Base-by-base conservation (phyloP, 108 stramenopile genomes). In the Fragilariopsis cylindrus region DNA sequence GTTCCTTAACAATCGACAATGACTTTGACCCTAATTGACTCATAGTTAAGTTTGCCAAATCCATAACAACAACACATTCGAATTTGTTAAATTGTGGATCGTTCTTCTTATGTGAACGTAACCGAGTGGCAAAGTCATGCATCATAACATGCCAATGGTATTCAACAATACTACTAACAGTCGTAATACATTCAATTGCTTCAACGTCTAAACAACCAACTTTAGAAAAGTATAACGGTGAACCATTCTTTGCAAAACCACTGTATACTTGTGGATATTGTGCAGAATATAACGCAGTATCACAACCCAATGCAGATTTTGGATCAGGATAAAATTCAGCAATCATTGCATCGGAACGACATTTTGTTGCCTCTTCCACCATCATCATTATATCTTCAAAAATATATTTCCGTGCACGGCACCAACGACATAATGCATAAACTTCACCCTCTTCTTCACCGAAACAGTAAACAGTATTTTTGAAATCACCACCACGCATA, bases 101-200 rank as follows among this genome's bases (percentile, higher is more conserved):
- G 7, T 79, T 82, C 65, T 79, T 78, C 85, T 92, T 88, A 65
- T 87, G 77, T 65, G 72, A 71, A 46, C 82, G 62, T 66, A 95
- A 75, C 47, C 87, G 70, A 16, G 70, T 72, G 21, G 77, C 84
- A 80, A 87, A 95, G 70, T 92, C 91, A 58, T 92, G 91, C 86
- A 91, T 88, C 89, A 90, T 90, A 46, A 88, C 73, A 71, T 85
- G 81, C 94, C 94, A 95, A 71, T 95, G 94, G 75, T 85, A 95
- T 63, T 87, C 87, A 49, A 91, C 57, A 73, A 95, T 88, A 19
- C 87, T 87, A 68, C 87, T 83, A 60, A 95, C 60, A 2, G 91
- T 92, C 15, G 94, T 95, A 69, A 92, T 88, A 65, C 90, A 91
- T 62, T 92, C 91, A 65, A 92, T 84, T 8, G 79, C 91, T 71